Conservation (phyloP, 225 moss, liverwort and hornwort genomes). For the Thuidium tamariscinum region DNA sequence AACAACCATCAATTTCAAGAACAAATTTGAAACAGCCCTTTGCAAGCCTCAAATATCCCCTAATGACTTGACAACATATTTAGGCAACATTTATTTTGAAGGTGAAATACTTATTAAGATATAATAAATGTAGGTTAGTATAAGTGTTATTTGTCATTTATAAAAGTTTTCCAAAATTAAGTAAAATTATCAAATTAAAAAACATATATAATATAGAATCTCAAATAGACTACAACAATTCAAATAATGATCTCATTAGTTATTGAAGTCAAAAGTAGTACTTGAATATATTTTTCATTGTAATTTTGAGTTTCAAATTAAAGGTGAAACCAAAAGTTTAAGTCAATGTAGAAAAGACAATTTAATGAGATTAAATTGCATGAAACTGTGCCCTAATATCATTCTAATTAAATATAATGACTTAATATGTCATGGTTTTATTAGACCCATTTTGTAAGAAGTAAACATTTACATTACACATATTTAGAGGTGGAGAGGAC, state of each 20-base stretch:
- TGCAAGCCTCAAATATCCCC: too few relatives aligned
- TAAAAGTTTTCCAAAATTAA: too few relatives aligned
- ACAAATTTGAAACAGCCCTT: too few relatives aligned
- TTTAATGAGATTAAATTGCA: not conserved
- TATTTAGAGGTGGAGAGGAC: too few relatives aligned
- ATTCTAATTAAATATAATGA: not conserved
- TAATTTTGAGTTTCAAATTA: not conserved
- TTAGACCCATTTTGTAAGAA: too few relatives aligned
- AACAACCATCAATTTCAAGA: too few relatives aligned
- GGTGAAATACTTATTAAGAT: not conserved
- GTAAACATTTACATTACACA: too few relatives aligned
- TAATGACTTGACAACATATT: not conserved
- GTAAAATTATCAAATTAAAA: not conserved
- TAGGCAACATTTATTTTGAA: not conserved
- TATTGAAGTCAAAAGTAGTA: not conserved
- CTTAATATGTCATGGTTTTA: not conserved
- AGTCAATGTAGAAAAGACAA: not conserved
- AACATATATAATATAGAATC: rapidly evolving
- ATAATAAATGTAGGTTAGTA: not conserved
- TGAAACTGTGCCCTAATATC: not conserved
- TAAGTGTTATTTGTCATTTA: not conserved
- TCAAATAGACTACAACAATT: not conserved
- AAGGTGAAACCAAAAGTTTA: not conserved
- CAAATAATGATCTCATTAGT: not conserved
- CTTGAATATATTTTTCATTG: not conserved